These are phyloP conservation scores for Trichosporon sp. DNA, from an alignment of 1,284 basidiomycete species.

Conservation along the genomic window DNA sequence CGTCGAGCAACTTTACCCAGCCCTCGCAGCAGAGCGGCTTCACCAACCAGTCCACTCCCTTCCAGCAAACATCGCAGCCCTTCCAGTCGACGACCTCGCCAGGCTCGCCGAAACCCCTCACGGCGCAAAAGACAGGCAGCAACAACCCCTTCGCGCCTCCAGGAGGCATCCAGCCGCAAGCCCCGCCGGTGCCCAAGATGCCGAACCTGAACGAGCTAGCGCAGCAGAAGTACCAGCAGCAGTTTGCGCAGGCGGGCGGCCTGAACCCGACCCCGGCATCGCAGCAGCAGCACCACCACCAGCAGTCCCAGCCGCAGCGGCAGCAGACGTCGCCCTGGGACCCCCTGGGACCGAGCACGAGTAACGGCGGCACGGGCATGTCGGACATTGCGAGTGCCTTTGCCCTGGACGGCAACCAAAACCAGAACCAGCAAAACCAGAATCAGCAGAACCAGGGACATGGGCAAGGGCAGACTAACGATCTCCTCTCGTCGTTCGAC, in stretches of 20 bases:
- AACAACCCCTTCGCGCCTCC: slow-evolving; percentile 88
- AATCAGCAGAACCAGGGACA: not conserved
- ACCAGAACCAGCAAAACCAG: slow-evolving; percentile 3
- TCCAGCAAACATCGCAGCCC: slow-evolving; percentile 1
- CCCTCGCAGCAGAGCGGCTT: slow-evolving; percentile 35
- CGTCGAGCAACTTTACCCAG: slow-evolving; percentile 48
- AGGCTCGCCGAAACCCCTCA: slow-evolving; percentile 54
- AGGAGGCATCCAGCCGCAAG: slow-evolving; percentile 47
- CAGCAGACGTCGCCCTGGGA: slow-evolving; percentile 7
- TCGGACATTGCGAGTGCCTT: slow-evolving; percentile 44
- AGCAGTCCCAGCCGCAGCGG: slow-evolving; percentile 8
- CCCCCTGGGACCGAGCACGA: slow-evolving; percentile 5
- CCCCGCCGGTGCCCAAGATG: slow-evolving; percentile 63
- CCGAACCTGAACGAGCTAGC: slow-evolving; percentile 78
- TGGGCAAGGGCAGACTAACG: not conserved
- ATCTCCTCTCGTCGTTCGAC: not conserved
- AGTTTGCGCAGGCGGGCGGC: slow-evolving; percentile 14
- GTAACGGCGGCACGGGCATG: slow-evolving; percentile 22
- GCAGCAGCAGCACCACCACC: not conserved
- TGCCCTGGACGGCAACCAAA: slow-evolving; percentile 32
- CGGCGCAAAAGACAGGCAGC: slow-evolving; percentile 85
- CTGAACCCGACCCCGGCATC: slow-evolving; percentile 1
- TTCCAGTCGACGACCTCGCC: slow-evolving; percentile 5
- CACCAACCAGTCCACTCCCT: slow-evolving; percentile 27
- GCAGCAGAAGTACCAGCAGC: slow-evolving; percentile 47